phyloP scores from a whole-genome alignment of 306 rosid genomes.

The Ceratonia siliqua region DNA sequence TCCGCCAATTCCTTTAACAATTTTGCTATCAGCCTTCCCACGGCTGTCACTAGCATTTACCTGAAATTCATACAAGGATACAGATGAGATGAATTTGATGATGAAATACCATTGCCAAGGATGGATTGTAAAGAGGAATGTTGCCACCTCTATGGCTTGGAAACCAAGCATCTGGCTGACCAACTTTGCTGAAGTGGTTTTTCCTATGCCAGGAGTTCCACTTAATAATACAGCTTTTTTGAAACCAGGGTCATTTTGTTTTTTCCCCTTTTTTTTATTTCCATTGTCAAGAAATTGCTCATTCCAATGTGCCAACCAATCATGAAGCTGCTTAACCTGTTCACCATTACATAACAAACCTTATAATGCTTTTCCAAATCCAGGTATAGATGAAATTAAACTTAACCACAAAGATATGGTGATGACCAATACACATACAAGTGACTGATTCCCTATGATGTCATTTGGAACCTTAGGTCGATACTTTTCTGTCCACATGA shows the following conservation, averaged over 20 bases:
- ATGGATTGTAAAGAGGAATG: conserved; percentile 30
- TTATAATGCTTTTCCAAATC: conserved; percentile 19
- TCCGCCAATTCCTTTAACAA: conserved; percentile 87
- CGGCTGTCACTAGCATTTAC: conserved; percentile 98
- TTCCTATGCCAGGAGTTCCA: conserved; percentile 98
- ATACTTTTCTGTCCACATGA: conserved; percentile 87
- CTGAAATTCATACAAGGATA: conserved; percentile 44
- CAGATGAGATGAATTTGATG: conserved; percentile 21
- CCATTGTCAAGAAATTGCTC: conserved; percentile 73
- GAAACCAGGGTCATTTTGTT: conserved; percentile 57
- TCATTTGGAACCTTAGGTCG: conserved; percentile 73
- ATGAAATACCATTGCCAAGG: conserved; percentile 3
- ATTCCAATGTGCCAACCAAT: conserved; percentile 88
- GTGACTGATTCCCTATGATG: conserved; percentile 85
- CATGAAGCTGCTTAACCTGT: conserved; percentile 86
- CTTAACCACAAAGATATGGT: conserved; percentile 22
- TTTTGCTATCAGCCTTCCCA: conserved; percentile 92
- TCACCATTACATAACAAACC: conserved; percentile 39
- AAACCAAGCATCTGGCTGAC: conserved; percentile 89
- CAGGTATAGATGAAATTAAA: conserved; percentile 19
- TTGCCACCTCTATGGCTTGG: conserved; percentile 76
- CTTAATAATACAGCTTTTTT: conserved; percentile 84
- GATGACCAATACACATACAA: conserved; percentile 57
- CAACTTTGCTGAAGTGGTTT: conserved; percentile 95
- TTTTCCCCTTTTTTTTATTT: conserved; percentile 65